Conservation (phyloP, 2,329 filamentous ascomycete species). For the Diaporthe eres region DNA sequence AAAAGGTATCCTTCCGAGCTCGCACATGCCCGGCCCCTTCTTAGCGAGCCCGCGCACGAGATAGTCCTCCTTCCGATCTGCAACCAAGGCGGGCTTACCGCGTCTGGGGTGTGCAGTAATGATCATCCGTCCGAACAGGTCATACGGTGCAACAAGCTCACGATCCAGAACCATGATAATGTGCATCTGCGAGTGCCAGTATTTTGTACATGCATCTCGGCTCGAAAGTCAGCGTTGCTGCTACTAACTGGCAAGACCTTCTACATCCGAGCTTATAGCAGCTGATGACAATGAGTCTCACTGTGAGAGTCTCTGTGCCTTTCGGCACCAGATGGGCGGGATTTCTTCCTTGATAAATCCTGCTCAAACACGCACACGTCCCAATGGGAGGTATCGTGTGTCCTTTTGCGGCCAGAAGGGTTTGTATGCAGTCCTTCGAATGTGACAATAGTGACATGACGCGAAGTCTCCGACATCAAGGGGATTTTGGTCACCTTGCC, state of each 20-base stretch:
- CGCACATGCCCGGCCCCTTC: neutral
- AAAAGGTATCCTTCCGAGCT: neutral
- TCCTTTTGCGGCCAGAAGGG: no score
- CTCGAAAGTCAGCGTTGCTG: neutral
- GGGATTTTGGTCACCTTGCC: constrained; percentile 10
- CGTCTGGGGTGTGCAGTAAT: neutral
- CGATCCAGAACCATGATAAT: neutral
- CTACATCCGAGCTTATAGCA: no score
- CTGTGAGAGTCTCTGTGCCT: neutral
- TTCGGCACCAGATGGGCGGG: neutral
- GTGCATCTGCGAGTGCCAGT: neutral
- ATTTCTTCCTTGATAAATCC: neutral
- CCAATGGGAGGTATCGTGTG: neutral
- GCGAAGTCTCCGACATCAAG: neutral
- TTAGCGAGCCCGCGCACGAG: neutral
- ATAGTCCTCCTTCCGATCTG: neutral
- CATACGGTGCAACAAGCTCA: neutral
- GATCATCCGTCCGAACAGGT: neutral
- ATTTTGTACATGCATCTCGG: neutral
- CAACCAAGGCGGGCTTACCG: neutral
- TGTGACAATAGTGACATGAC: constrained; percentile 29
- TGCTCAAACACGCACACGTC: neutral
- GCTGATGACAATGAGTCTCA: neutral
- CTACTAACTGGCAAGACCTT: neutral
- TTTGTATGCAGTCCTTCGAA: neutral